Percentiles rank a stretch among this genome's conserved stretches.
Conservation (phyloP, 495 filamentous ascomycete genomes). For the Jackrogersella minutella region DNA sequence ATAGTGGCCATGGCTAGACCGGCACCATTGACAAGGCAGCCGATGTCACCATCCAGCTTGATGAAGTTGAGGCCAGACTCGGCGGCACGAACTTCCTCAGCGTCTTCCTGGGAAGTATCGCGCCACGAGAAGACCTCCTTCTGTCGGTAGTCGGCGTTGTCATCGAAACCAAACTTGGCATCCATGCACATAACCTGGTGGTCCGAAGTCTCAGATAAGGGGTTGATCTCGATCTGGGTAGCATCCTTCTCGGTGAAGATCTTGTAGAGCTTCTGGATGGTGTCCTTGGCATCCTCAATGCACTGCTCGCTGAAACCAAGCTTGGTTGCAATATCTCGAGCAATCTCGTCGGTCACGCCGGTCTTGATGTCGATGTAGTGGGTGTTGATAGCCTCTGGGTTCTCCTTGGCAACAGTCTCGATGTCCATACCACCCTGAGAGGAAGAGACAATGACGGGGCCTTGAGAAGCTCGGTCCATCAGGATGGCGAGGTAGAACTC, state of each 20-base stretch:
- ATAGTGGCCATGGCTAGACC: slow-evolving; percentile 99
- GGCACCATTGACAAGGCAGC: slow-evolving; percentile 98
- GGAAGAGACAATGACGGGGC: slow-evolving; percentile 94
- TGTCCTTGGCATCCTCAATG: slow-evolving; percentile 90
- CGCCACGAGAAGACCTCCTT: slow-evolving; percentile 94
- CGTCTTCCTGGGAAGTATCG: slow-evolving; percentile 93
- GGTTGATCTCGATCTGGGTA: slow-evolving; percentile 99
- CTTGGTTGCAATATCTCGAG: slow-evolving; percentile 85
- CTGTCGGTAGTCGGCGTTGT: slow-evolving; percentile 98
- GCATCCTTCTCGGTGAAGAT: slow-evolving; percentile 98
- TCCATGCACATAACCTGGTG: slow-evolving; percentile 99
- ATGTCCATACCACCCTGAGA: slow-evolving; percentile 99
- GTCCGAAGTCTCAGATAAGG: slow-evolving; percentile 94
- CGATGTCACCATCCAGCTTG: slow-evolving; percentile 99
- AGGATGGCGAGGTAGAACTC: slow-evolving; percentile 99
- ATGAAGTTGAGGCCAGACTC: slow-evolving; percentile 98
- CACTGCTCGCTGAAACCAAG: slow-evolving; percentile 97
- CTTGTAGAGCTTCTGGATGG: slow-evolving; percentile 98
- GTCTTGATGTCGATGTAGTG: slow-evolving; percentile 91
- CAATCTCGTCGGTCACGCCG: slow-evolving; percentile 95
- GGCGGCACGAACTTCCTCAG: slow-evolving; percentile 96
- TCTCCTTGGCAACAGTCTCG: slow-evolving; percentile 97
- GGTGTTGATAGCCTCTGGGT: slow-evolving; percentile 91
- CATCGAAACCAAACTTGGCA: slow-evolving; percentile 96
- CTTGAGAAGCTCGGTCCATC: slow-evolving; percentile 93